These are phyloP conservation scores for Naganishia antarctica DNA, from an alignment of 768 basidiomycete genomes.

Conservation along the genomic window DNA sequence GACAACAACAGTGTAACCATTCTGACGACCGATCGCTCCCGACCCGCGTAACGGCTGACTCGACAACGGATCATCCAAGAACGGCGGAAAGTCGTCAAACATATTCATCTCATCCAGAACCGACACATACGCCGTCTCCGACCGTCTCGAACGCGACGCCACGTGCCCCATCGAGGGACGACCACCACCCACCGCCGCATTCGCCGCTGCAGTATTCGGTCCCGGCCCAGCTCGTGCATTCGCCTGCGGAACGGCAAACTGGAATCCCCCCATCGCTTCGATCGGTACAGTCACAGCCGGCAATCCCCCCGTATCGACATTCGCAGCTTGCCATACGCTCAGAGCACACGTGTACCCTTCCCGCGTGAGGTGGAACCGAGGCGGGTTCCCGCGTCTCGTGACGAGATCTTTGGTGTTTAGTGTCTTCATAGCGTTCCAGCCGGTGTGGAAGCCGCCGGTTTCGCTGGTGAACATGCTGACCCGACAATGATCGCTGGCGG, in stretches of 20 bases:
- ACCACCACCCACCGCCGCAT: neutral
- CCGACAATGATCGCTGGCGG: conserved; percentile 37
- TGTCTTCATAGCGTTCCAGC: conserved; percentile 43
- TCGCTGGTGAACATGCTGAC: conserved; percentile 36
- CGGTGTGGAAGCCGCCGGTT: conserved; percentile 40
- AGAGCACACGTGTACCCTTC: conserved; percentile 22
- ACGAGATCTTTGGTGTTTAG: conserved; percentile 29
- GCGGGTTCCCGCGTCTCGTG: conserved; percentile 7
- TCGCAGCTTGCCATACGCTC: conserved; percentile 4
- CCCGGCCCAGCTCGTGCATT: conserved; percentile 14
- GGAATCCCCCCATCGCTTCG: conserved; percentile 15
- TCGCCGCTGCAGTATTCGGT: conserved; percentile 4
- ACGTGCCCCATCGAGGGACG: neutral
- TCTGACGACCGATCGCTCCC: neutral
- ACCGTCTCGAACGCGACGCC: neutral
- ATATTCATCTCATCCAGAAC: conserved; percentile 2
- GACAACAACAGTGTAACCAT: neutral
- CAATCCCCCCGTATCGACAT: conserved; percentile 1
- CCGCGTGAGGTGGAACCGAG: conserved; percentile 12
- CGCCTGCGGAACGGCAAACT: neutral
- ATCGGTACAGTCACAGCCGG: conserved; percentile 10
- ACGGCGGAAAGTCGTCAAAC: neutral
- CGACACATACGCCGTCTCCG: conserved; percentile 1
- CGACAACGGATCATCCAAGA: neutral
- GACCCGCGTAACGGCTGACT: neutral